A percentile compares a stretch with the other conserved stretches of the same genome.
Evolutionary conservation across 345 rosid species (phyloP).

Genomic region (Raphanus sativus): DNA sequence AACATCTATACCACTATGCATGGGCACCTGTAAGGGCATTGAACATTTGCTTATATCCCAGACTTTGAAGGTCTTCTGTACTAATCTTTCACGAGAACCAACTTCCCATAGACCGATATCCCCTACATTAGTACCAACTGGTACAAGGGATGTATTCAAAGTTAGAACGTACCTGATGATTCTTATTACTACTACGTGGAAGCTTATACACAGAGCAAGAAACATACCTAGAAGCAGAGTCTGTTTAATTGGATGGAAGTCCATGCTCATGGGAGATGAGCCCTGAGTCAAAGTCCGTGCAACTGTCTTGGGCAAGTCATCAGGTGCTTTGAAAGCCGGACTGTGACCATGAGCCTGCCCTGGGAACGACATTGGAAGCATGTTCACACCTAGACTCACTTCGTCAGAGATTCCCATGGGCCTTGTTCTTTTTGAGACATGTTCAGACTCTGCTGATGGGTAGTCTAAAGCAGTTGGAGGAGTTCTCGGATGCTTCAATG

Average conservation of each 20-base stretch:
- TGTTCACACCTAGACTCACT: constrained; percentile 77
- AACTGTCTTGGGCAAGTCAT: constrained; percentile 84
- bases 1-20: constrained; percentile 24
- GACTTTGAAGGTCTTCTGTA: constrained; percentile 80
- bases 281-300: constrained; percentile 77
- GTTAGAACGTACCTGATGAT: background rate
- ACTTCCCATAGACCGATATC: constrained; percentile 91
- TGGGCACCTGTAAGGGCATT: constrained; percentile 62
- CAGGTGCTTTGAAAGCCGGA: constrained; percentile 66
- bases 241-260: constrained; percentile 86
- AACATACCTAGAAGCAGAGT: constrained; percentile 81
- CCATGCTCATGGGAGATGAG: constrained; percentile 97
- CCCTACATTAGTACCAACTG: constrained; percentile 97
- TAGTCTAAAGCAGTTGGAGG: constrained; percentile 78
- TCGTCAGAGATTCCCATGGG: constrained; percentile 90
- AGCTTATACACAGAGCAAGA: constrained; percentile 7
- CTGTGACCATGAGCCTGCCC: constrained; percentile 70
- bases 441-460: constrained; percentile 89
- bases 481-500: constrained; percentile 93
- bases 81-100: constrained; percentile 79
- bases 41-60: constrained; percentile 84
- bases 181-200: background rate
- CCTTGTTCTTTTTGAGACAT: constrained; percentile 84
- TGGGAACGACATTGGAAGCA: constrained; percentile 75
- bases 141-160: constrained; percentile 30